These are phyloP conservation scores for Wickerhamiella kurtzmanii DNA, from an alignment of 805 yeast species.

Conservation along the genomic window DNA sequence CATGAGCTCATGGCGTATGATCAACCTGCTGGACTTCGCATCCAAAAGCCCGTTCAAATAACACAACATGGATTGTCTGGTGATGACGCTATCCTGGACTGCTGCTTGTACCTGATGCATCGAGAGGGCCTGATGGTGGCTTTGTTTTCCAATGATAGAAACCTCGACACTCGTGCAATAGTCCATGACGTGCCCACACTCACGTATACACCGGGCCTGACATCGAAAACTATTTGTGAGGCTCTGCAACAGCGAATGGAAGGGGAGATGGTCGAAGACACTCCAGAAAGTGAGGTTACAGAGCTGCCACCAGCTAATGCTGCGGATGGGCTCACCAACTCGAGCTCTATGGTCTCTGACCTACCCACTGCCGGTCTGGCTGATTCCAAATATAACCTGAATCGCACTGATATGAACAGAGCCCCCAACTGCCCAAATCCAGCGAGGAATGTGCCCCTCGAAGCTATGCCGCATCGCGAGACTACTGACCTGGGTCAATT, in stretches of 20 bases:
- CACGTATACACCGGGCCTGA: slow-evolving; percentile 32
- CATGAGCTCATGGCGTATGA: slow-evolving; percentile 42
- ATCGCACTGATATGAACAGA: background rate
- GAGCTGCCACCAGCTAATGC: background rate
- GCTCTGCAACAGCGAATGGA: background rate
- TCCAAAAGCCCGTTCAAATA: slow-evolving; percentile 48
- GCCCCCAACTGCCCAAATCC: background rate
- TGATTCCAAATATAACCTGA: too few relatives aligned
- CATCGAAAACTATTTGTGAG: slow-evolving; percentile 30
- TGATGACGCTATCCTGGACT: slow-evolving; percentile 79
- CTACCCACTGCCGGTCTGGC: too few relatives aligned
- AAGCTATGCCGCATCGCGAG: background rate
- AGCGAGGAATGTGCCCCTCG: background rate
- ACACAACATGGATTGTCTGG: slow-evolving; percentile 35
- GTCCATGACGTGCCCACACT: slow-evolving; percentile 48
- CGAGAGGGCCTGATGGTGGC: slow-evolving; percentile 29
- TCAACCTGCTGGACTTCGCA: slow-evolving; percentile 37
- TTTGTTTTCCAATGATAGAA: slow-evolving; percentile 70
- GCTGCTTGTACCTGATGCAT: slow-evolving; percentile 52
- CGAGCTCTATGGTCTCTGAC: too few relatives aligned
- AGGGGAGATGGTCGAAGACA: background rate
- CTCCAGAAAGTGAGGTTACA: background rate
- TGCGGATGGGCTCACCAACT: too few relatives aligned
- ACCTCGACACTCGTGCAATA: slow-evolving; percentile 66
- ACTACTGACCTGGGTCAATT: background rate